Conservation (phyloP, 192 early-diverging fungal genomes). For the Obelidium mucronatum region DNA sequence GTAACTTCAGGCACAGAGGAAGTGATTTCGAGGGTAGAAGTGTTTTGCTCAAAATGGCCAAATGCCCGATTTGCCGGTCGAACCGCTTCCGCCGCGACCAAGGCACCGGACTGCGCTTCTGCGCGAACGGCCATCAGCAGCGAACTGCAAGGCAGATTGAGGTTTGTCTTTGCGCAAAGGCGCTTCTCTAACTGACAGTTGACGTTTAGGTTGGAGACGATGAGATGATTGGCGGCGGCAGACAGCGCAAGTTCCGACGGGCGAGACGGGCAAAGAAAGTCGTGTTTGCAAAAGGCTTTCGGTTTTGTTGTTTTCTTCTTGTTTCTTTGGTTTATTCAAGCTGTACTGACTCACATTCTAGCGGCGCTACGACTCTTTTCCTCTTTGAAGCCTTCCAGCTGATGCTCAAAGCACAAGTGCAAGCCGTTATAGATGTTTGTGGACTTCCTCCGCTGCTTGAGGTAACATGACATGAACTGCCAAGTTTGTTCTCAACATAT, state of each 20-base stretch:
- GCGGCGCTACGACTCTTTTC: constrained; percentile 17
- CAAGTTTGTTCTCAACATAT: not conserved
- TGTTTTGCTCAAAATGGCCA: constrained; percentile 26
- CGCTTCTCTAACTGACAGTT: not conserved
- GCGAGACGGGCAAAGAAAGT: not conserved
- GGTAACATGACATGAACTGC: not conserved
- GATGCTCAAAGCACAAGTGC: constrained; percentile 8
- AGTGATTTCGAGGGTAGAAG: too few species aligned
- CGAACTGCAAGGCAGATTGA: constrained; percentile 11
- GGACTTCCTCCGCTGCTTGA: constrained; percentile 12
- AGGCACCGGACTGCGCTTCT: constrained; percentile 30
- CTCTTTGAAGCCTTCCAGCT: constrained; percentile 28
- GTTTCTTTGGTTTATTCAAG: not conserved
- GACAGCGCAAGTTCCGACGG: not conserved
- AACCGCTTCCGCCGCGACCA: constrained; percentile 3
- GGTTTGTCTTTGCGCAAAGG: constrained; percentile 11
- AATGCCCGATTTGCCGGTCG: constrained; percentile 17
- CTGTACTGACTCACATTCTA: not conserved
- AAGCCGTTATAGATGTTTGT: not conserved
- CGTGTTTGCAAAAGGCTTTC: constrained; percentile 22
- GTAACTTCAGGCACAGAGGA: too few species aligned
- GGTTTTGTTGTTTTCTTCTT: not conserved
- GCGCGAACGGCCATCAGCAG: constrained; percentile 26
- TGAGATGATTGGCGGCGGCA: constrained; percentile 4
- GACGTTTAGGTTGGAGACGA: constrained; percentile 14